Evolutionary conservation across 805 yeast genomes (phyloP).

Genomic region (Crinitomyces ghanaensis): DNA sequence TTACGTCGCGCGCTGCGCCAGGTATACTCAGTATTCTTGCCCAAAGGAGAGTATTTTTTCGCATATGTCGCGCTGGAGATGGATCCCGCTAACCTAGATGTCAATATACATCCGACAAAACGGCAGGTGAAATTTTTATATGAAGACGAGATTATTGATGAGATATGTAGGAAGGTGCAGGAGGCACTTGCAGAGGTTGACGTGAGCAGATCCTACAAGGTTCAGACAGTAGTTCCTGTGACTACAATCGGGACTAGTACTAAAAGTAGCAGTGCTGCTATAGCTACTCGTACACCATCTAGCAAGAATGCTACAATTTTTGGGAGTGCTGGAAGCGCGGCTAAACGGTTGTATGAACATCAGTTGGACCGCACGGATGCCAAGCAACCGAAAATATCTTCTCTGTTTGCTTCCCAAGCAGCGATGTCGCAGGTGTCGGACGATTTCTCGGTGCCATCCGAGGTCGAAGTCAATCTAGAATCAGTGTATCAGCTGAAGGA

Average conservation of each 20-base stretch:
- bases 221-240: conserved; percentile 41
- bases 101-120: conserved; percentile 93
- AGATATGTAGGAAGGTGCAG: conserved; percentile 40
- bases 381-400: conserved; percentile 43
- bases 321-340: too few relatives aligned
- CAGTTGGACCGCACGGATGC: conserved; percentile 64
- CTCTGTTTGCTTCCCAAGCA: conserved; percentile 17
- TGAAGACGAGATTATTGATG: conserved; percentile 76
- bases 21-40: conserved; percentile 54
- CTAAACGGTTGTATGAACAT: conserved; percentile 41
- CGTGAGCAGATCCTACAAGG: conserved; percentile 52
- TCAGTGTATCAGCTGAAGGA: conserved; percentile 42
- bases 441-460: conserved; percentile 1
- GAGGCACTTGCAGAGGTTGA: conserved; percentile 45
- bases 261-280: neutral
- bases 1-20: conserved; percentile 55
- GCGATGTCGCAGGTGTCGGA: conserved; percentile 4
- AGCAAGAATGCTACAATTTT: too few relatives aligned
- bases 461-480: neutral
- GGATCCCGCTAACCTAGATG: conserved; percentile 65
- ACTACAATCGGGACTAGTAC: neutral
- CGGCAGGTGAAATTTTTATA: conserved; percentile 76
- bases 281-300: too few relatives aligned
- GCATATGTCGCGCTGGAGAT: conserved; percentile 62
- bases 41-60: conserved; percentile 70